phyloP scores from a whole-genome alignment of 139 green algal species.

The Chlorella sp. region DNA sequence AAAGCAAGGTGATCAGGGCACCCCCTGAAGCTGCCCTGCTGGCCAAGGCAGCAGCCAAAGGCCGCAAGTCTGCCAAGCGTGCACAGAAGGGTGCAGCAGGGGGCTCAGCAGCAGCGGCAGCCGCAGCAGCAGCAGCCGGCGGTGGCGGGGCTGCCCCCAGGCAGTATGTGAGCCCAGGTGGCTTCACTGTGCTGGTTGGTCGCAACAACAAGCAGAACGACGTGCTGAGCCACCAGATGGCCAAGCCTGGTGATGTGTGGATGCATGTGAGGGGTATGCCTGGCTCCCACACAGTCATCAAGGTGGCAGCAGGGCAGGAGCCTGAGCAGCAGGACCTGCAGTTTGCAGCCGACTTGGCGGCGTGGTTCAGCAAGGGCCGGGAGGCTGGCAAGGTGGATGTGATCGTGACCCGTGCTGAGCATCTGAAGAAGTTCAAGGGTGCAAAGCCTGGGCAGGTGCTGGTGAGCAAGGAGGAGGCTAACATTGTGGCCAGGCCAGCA shows the following conservation, averaged over 20 bases:
- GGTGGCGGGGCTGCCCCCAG: too few species aligned
- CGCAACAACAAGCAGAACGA: slow-evolving; percentile 87
- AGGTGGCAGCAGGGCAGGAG: too few species aligned
- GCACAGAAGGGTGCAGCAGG: too few species aligned
- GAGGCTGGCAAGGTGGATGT: slow-evolving; percentile 49
- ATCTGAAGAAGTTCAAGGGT: slow-evolving; percentile 67
- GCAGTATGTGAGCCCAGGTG: too few species aligned
- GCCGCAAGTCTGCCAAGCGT: too few species aligned
- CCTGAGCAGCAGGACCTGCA: slow-evolving; percentile 44
- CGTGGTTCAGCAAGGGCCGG: slow-evolving; percentile 53
- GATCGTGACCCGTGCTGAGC: slow-evolving; percentile 31
- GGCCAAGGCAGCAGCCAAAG: too few species aligned
- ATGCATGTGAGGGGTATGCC: slow-evolving; percentile 76
- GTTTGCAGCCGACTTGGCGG: slow-evolving; percentile 66
- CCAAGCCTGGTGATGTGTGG: slow-evolving; percentile 68
- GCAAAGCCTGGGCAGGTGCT: slow-evolving; percentile 67
- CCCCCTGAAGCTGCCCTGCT: too few species aligned
- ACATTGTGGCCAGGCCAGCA: slow-evolving; percentile 44
- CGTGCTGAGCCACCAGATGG: slow-evolving; percentile 54
- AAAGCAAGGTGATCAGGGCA: too few species aligned
- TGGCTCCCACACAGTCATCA: slow-evolving; percentile 46
- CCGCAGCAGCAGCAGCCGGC: too few species aligned
- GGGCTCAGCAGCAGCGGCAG: too few species aligned
- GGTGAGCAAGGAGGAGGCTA: slow-evolving; percentile 54
- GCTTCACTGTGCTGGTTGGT: slow-evolving; percentile 69